Evolutionary conservation across 805 yeast genomes (phyloP).

Genomic region (Candida caryicola): DNA sequence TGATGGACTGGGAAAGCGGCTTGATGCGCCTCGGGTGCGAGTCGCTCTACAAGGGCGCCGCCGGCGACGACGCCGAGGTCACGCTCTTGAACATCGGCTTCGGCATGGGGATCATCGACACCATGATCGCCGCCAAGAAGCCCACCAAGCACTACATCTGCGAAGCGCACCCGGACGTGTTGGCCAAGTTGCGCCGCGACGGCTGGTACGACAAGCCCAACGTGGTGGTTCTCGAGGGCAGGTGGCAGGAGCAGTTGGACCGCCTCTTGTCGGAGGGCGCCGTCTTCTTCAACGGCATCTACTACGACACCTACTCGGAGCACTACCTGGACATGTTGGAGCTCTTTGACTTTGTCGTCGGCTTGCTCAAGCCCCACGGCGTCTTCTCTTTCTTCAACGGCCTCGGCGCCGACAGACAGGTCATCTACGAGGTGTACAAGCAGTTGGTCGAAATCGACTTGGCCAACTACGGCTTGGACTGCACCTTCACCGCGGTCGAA

Average conservation of each 20-base stretch:
- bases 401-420: constrained; percentile 44
- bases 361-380: constrained; percentile 78
- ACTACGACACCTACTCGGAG: constrained; percentile 92
- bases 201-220: constrained; percentile 80
- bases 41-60: constrained; percentile 53
- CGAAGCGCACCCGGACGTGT: constrained; percentile 93
- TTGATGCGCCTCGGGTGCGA: constrained; percentile 81
- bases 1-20: constrained; percentile 95
- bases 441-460: constrained; percentile 78
- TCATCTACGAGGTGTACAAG: constrained; percentile 66
- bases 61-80: constrained; percentile 33
- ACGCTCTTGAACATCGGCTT: constrained; percentile 83
- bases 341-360: constrained; percentile 76
- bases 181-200: constrained; percentile 59
- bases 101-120: constrained; percentile 95
- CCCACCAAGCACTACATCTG: constrained; percentile 81
- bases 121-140: constrained; percentile 49
- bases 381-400: constrained; percentile 91
- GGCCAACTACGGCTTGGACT: constrained; percentile 69
- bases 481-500: constrained; percentile 49
- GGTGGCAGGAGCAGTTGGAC: constrained; percentile 86
- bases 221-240: constrained; percentile 78
- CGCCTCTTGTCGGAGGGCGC: constrained; percentile 57
- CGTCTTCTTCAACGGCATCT: constrained; percentile 83
- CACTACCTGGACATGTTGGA: constrained; percentile 88